A percentile compares a stretch with the other conserved stretches of the same genome.
phyloP scores from a whole-genome alignment of 495 filamentous ascomycete species.

The Penicillium samsonianum region DNA sequence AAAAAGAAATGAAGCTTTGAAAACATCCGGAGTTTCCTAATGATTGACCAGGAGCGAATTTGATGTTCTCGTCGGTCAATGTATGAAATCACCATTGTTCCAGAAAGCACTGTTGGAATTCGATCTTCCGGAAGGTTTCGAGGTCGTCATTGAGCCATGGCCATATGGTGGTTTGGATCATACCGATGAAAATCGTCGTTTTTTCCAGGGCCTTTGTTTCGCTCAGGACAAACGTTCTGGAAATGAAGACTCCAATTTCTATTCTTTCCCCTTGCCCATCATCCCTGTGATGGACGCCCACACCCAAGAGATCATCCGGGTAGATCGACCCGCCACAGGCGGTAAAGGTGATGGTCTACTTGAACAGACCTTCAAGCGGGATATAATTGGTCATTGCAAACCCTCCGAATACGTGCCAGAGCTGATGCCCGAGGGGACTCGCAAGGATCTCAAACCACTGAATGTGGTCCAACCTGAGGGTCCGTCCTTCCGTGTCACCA shows the following conservation, averaged over 20 bases:
- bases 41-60: constrained; percentile 56
- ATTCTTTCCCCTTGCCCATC: constrained; percentile 75
- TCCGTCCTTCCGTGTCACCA: constrained; percentile 63
- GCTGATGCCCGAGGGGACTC: constrained; percentile 56
- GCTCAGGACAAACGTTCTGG: constrained; percentile 42
- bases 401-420: constrained; percentile 69
- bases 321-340: constrained; percentile 53
- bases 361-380: constrained; percentile 50
- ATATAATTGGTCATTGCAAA: constrained; percentile 50
- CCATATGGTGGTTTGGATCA: constrained; percentile 65
- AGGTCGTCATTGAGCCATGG: constrained; percentile 70
- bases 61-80: constrained; percentile 60
- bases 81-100: constrained; percentile 61
- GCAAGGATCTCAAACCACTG: constrained; percentile 73
- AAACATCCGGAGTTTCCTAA: constrained; percentile 14
- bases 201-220: constrained; percentile 55
- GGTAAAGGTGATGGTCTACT: constrained; percentile 42
- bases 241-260: constrained; percentile 64
- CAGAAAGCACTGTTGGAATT: constrained; percentile 61
- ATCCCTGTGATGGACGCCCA: constrained; percentile 73
- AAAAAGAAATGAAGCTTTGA: not conserved
- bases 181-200: constrained; percentile 55
- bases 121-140: constrained; percentile 61
- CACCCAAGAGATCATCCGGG: constrained; percentile 63
- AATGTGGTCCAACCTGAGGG: constrained; percentile 80